Conservation (phyloP, 495 filamentous ascomycete genomes). For the Hyaloscypha finlandica region DNA sequence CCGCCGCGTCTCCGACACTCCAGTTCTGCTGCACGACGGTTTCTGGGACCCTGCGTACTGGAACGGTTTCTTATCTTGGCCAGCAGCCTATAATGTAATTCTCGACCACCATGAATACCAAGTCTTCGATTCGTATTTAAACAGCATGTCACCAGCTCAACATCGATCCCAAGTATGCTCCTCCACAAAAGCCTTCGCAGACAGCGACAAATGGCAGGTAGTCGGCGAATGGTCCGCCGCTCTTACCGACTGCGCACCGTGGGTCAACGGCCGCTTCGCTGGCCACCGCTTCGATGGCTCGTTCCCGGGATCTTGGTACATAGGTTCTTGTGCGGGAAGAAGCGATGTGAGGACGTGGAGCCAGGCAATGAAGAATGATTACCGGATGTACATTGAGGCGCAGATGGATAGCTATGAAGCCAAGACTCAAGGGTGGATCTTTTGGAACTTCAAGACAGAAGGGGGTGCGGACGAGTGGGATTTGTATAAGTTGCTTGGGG, state of each 20-base stretch:
- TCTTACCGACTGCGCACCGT: constrained; percentile 73
- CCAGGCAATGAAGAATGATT: constrained; percentile 40
- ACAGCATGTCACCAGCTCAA: constrained; percentile 45
- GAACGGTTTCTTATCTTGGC: constrained; percentile 65
- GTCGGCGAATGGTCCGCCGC: constrained; percentile 65
- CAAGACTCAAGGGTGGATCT: constrained; percentile 69
- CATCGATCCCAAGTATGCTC: constrained; percentile 61
- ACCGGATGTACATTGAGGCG: constrained; percentile 65
- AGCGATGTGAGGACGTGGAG: constrained; percentile 53
- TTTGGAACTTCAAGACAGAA: constrained; percentile 85
- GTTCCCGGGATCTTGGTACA: constrained; percentile 57
- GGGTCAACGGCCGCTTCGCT: constrained; percentile 67
- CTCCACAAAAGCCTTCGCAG: constrained; percentile 63
- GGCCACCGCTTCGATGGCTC: constrained; percentile 71
- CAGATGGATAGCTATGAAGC: constrained; percentile 72
- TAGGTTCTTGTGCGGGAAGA: constrained; percentile 55
- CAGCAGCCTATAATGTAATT: constrained; percentile 47
- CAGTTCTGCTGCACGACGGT: constrained; percentile 66
- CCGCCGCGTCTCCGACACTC: constrained; percentile 48
- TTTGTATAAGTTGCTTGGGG: constrained; percentile 27
- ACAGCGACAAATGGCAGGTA: constrained; percentile 67
- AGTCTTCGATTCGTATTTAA: constrained; percentile 62
- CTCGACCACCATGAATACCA: constrained; percentile 71
- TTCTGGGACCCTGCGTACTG: constrained; percentile 62
- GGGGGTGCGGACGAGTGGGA: constrained; percentile 72